A percentile compares a stretch with the other conserved stretches of the same genome.
phyloP scores from a whole-genome alignment of 768 basidiomycete species.

The Lactifluus rugatus region DNA sequence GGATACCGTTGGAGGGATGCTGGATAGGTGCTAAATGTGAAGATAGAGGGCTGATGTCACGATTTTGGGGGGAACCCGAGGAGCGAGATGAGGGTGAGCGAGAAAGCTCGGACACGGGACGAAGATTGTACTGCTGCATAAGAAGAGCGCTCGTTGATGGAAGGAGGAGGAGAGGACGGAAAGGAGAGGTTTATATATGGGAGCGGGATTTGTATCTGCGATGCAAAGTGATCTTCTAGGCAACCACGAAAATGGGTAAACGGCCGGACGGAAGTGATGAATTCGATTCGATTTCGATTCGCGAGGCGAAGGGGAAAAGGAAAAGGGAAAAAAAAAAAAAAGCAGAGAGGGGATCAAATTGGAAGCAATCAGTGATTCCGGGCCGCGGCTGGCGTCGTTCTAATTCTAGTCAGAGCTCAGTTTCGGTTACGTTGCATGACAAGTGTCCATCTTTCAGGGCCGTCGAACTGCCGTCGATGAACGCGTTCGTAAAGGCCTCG shows the following conservation, averaged over 20 bases:
- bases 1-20: slow-evolving; percentile 3
- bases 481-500: not conserved
- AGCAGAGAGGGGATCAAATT: slow-evolving; percentile 11
- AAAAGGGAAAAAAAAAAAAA: slow-evolving; percentile 1
- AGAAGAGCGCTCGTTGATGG: not conserved
- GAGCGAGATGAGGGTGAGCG: slow-evolving; percentile 16
- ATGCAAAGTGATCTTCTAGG: slow-evolving; percentile 11
- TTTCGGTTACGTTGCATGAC: slow-evolving; percentile 8
- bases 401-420: not conserved
- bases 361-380: slow-evolving; percentile 17
- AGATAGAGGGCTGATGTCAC: slow-evolving; percentile 12
- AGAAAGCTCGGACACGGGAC: slow-evolving; percentile 17
- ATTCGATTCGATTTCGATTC: slow-evolving; percentile 10
- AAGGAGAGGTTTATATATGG: slow-evolving; percentile 11
- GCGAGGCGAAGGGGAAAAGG: slow-evolving; percentile 1
- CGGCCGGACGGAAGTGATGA: slow-evolving; percentile 15
- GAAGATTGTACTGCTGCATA: slow-evolving; percentile 19
- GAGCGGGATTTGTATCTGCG: slow-evolving; percentile 17
- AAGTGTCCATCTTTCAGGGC: slow-evolving; percentile 7
- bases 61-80: slow-evolving; percentile 7
- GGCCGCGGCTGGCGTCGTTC: slow-evolving; percentile 14
- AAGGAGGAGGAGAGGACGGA: not conserved
- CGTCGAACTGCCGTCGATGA: slow-evolving; percentile 13
- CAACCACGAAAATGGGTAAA: slow-evolving; percentile 11
- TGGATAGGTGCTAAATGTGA: slow-evolving; percentile 19